Evolutionary conservation across 208 protist genomes (phyloP), one percentile per base, ranked within the genome.

Genomic region (Wallacemonas rigidus): DNA sequence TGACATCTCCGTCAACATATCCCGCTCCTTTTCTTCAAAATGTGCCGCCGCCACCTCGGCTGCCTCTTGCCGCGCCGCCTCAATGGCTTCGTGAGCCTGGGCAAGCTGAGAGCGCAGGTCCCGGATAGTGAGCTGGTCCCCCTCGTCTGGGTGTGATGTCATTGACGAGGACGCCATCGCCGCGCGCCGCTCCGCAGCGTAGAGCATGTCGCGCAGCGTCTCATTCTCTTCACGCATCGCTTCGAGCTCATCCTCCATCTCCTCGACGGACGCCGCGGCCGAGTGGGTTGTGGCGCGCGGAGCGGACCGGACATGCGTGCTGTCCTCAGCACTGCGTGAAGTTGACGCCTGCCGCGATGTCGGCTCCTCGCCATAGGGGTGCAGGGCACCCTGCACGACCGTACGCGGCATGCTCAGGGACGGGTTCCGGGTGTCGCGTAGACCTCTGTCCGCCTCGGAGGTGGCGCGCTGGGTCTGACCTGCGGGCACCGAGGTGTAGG

Each of bases 1-100:
- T 53, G 89, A 82, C 17, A 94, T 57, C 69, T 94, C 84, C 11
- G 69, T 47, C 17, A 88, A 79, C 4, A 91, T 75, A 53, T 91
- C 86, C 41, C 84, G 85, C 63, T 91, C 86, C 61, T 90, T 86
- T 7, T 69, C 73, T 2, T 67, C 71, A 83, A 80, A 89, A 12
- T 79, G 72, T 56, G 64, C 61, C 9, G 71, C 75, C 0, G 84
- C 79, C 12, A 67, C 74, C 3, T 45, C 41, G 40, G 78, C 74
- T 0, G 77, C 75, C 2, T 69, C 79, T 4, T 50, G 17, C 44
- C 72, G 69, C 65, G 69, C 70, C 35, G 50, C 7, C 17, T 55
- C 50, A 2, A 72, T 53, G 3, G 72, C 35, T 7, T 62, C 48
- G 54, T 81, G 51, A 50, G 68, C 54, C 14, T 79, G 17, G 3